Conservation (phyloP, 208 protist genomes). For the Trypanosoma theileri region DNA sequence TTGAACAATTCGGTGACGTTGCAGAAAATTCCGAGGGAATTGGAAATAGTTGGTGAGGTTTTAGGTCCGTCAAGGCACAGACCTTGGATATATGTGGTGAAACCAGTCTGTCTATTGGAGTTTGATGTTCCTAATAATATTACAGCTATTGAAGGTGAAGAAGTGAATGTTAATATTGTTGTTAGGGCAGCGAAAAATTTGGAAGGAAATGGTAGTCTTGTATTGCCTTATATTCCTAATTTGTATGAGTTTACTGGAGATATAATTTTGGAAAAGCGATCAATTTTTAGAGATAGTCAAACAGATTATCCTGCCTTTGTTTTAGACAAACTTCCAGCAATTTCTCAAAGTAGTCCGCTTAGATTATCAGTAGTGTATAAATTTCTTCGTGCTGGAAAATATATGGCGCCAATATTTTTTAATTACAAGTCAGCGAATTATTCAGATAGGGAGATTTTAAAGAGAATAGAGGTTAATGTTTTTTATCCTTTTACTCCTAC, state of each 20-base stretch:
- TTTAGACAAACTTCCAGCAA: conserved; percentile 36
- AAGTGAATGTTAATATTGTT: conserved; percentile 34
- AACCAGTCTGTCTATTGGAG: conserved; percentile 35
- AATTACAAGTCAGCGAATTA: conserved; percentile 18
- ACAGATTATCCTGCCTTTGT: conserved; percentile 19
- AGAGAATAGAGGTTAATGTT: conserved; percentile 24
- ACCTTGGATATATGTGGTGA: conserved; percentile 34
- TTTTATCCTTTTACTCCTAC: conserved; percentile 22
- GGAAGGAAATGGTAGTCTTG: conserved; percentile 34
- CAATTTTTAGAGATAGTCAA: conserved; percentile 1
- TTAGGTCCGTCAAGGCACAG: conserved; percentile 10
- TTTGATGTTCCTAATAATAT: conserved; percentile 36
- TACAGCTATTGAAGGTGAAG: conserved; percentile 59
- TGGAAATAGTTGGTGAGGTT: conserved; percentile 1
- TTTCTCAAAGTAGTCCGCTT: conserved; percentile 24
- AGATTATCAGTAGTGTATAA: conserved; percentile 17
- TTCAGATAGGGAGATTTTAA: conserved; percentile 18
- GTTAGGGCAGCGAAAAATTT: conserved; percentile 31
- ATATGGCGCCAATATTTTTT: conserved; percentile 25
- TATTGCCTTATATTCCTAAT: conserved; percentile 29
- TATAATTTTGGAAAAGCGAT: background rate
- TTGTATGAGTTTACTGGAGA: conserved; percentile 26
- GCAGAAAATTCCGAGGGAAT: background rate
- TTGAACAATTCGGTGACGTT: conserved; percentile 24
- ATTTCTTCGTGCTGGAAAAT: conserved; percentile 26